Evolutionary conservation across 2,329 filamentous ascomycete genomes (phyloP).

Genomic region (Thermoascus crustaceus): DNA sequence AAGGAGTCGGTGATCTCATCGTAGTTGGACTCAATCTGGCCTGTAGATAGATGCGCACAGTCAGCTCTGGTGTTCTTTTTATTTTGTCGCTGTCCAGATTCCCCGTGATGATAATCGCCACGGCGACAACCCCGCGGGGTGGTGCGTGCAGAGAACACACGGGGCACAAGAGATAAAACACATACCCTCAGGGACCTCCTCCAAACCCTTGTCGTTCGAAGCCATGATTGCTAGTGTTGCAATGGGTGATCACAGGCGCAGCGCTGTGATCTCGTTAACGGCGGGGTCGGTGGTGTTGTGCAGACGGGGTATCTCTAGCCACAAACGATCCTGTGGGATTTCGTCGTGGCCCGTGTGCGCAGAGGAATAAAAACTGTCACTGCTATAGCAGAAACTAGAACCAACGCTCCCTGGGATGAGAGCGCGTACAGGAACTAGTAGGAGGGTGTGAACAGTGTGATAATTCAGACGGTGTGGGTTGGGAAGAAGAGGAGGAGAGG

Average conservation of each 20-base stretch:
- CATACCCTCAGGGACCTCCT: constrained; percentile 93
- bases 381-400: constrained; percentile 32
- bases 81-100: background rate
- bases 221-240: constrained; percentile 83
- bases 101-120: constrained; percentile 1
- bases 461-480: constrained; percentile 14
- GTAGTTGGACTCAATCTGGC: constrained; percentile 99
- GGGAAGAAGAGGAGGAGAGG: constrained; percentile 12
- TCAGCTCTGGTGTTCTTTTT: constrained; percentile 1
- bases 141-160: constrained; percentile 5
- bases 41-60: constrained; percentile 41
- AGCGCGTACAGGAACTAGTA: constrained; percentile 25
- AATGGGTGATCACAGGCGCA: constrained; percentile 60
- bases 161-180: constrained; percentile 20
- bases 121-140: background rate
- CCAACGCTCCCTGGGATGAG: constrained; percentile 25
- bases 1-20: constrained; percentile 99
- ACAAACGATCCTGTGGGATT: constrained; percentile 25
- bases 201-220: constrained; percentile 87
- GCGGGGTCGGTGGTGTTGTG: constrained; percentile 21
- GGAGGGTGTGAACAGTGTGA: constrained; percentile 15
- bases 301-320: constrained; percentile 19
- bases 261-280: constrained; percentile 58
- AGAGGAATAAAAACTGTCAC: constrained; percentile 8
- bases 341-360: constrained; percentile 17